Base-by-base conservation (phyloP, 2,329 filamentous ascomycete genomes). In the Fusarium lyarnte region DNA sequence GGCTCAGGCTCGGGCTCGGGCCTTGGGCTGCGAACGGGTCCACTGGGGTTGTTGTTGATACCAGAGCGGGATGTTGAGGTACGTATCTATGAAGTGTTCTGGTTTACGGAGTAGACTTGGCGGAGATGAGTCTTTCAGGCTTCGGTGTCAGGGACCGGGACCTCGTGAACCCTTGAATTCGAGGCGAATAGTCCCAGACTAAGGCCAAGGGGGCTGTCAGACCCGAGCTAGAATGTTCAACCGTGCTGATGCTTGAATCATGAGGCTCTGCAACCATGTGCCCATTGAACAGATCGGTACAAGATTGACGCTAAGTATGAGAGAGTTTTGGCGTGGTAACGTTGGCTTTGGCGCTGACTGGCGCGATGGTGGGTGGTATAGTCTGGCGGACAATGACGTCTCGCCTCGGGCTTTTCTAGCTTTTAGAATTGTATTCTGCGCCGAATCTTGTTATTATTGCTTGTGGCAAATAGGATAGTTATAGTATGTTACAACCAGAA, bases 261-360 rank as follows among this genome's bases (percentile, higher is more conserved):
- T 77, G 75, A 76, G 74, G 74, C 74, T 76, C 74, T 76, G 74
- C 70, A 65, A 71, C 55, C 63, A 42, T 68, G 39, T 49, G 41
- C 31, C 31, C 27, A 55, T 43, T 57, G 29, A 52, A 45, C 46
- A 42, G 61, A 55, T 58, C 31, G 41, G 41, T 46, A 43, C 29
- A 55, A 53, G 47, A 51, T 38, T 73, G 54, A 47, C 58, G 35
- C 27, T 66, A 49, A 33, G 46, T 6, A 53, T 60, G 46, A 19
- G 19, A 58, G 47, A 49, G 45, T 36, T 63, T 65, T 51, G 41
- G 53, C 38, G 59, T 58, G 60, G 66, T 62, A 73, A 69, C 69
- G 66, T 66, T 71, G 57, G 49, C 35, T 55, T 65, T 27, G 59
- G 59, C 33, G 60, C 60, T 54, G 41, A 49, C 45, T 57, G 53